Evolutionary conservation across 1,284 basidiomycete species (phyloP), one percentile per base, ranked within the genome.

Genomic region (Peniophora sp.): DNA sequence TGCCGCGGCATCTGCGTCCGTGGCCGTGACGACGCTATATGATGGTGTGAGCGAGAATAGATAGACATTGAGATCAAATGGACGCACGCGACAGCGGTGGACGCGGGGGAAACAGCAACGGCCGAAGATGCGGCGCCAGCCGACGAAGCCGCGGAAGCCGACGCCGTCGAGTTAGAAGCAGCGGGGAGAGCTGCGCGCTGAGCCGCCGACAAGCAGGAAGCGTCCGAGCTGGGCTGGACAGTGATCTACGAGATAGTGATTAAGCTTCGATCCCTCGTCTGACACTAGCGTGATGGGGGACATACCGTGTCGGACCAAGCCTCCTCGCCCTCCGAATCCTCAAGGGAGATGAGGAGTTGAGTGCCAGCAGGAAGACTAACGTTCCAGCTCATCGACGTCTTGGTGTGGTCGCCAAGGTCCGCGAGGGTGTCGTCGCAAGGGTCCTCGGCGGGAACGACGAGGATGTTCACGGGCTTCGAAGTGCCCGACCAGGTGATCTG

Each of bases 221-320:
- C 52, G 59, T 82, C 71, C 55, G 61, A 61, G 64, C 78, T 77
- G 25, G 54, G 51, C 45, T 61, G 66, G 48, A 89, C 72, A 43
- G 72, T 78, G 56, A 85, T 69, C 85, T 88, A 41, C 19, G 52
- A 38, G 44, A 35, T 24, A 27, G 14, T 44, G 41, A 32, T 32
- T 27, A 32, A 19, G 10, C 53, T 39, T 38, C 39, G 20, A 52
- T 34, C 12, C 47, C 35, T 36, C 20, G 47, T 46, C 39, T 50
- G 2, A 51, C 17, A 22, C 53, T 2, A 16, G 20, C 12, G 9
- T 45, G 44, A 34, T n/a, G 22, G n/a, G n/a, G 49, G 20, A 64
- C 79, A 59, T 54, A 88, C 86, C 11, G 57, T 57, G 49, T 69
- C 71, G 57, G 76, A 79, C 85, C 85, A 90, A 3, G 75, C 83